Evolutionary conservation across 345 rosid species (phyloP).

Genomic region (Moringa oleifera): DNA sequence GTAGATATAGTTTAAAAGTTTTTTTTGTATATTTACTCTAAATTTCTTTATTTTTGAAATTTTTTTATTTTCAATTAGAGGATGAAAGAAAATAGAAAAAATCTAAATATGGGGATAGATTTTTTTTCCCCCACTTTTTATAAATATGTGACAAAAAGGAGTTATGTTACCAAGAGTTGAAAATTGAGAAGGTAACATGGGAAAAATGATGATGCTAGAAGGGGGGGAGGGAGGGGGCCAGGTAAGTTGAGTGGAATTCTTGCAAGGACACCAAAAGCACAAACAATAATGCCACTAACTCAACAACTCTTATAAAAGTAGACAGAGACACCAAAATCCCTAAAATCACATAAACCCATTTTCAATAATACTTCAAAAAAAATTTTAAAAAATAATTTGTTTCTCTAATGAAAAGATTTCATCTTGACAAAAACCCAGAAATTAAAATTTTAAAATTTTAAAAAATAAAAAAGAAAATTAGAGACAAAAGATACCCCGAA

Average conservation of each 20-base stretch:
- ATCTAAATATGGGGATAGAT: too few species aligned
- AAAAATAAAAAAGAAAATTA: neutral
- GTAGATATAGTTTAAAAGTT: too few species aligned
- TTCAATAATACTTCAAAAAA: neutral
- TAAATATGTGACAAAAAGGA: neutral
- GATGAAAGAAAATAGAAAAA: too few species aligned
- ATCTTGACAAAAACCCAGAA: too few species aligned
- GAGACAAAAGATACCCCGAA: conserved; percentile 22
- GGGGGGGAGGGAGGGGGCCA: neutral
- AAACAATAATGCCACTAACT: conserved; percentile 30
- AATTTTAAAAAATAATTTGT: too few species aligned
- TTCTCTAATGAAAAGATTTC: too few species aligned
- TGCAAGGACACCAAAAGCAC: conserved; percentile 22
- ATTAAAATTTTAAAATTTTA: conserved; percentile 13
- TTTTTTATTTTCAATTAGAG: too few species aligned
- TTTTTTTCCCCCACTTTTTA: too few species aligned
- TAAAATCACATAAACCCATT: conserved; percentile 16
- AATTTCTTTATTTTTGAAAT: too few species aligned
- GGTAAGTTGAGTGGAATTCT: conserved; percentile 18
- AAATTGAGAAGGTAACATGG: neutral
- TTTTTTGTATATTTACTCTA: too few species aligned
- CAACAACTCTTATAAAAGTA: conserved; percentile 29
- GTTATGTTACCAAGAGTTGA: neutral
- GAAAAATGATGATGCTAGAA: conserved; percentile 14
- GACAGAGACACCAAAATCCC: conserved; percentile 23